Evolutionary conservation across 345 rosid species (phyloP).

Genomic region (Salix arbutifolia): DNA sequence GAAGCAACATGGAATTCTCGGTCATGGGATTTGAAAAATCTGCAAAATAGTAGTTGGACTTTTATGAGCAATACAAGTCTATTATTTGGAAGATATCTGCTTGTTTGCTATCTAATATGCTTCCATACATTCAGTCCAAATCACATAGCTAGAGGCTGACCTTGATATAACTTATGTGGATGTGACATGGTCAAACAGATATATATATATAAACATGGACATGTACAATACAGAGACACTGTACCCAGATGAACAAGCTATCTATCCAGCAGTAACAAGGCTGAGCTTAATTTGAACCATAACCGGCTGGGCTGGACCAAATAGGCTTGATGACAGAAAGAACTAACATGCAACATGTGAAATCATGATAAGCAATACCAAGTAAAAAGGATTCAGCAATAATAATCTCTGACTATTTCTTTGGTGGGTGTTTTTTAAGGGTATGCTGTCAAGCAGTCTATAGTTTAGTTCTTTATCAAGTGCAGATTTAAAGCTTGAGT

Average conservation of each 20-base stretch:
- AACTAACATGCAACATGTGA: background rate
- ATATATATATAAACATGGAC: background rate
- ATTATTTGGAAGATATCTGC: background rate
- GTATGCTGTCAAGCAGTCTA: background rate
- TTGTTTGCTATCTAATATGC: background rate
- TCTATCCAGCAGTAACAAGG: background rate
- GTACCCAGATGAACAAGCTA: background rate
- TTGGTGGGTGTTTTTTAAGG: background rate
- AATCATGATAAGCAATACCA: background rate
- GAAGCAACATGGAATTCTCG: constrained; percentile 97
- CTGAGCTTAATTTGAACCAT: background rate
- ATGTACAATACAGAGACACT: background rate
- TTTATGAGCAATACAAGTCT: background rate
- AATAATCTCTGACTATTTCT: no score
- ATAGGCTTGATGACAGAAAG: background rate
- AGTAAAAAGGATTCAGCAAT: background rate
- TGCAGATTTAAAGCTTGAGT: background rate
- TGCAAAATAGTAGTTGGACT: constrained; percentile 27
- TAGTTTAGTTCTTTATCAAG: background rate
- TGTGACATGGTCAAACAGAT: background rate
- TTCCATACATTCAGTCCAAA: background rate
- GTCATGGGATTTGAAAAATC: constrained; percentile 77
- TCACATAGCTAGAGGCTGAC: background rate
- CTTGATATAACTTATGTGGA: background rate
- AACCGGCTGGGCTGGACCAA: background rate